Evolutionary conservation across 2,329 filamentous ascomycete species (phyloP).

Genomic region (Arthrobotrys iridis): DNA sequence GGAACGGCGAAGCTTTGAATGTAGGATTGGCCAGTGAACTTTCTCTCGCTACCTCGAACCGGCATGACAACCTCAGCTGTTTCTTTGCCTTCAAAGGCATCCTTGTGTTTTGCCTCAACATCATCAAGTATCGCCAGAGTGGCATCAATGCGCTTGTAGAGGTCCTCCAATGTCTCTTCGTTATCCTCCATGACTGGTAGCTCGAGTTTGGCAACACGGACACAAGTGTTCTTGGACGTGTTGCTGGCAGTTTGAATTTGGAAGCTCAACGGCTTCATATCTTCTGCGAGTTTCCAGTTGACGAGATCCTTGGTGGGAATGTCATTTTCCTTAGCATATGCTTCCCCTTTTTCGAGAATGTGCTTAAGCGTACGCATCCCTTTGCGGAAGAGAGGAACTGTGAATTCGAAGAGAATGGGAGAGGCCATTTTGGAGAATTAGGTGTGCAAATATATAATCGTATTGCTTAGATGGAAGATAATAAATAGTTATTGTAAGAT

Average conservation of each 20-base stretch:
- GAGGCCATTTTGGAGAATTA: slow-evolving; percentile 21
- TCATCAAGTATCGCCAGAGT: slow-evolving; percentile 65
- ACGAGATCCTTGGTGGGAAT: slow-evolving; percentile 61
- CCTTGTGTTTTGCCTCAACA: slow-evolving; percentile 61
- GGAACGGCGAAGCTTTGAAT: slow-evolving; percentile 66
- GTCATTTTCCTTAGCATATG: slow-evolving; percentile 61
- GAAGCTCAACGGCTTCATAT: slow-evolving; percentile 66
- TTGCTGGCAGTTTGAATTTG: slow-evolving; percentile 65
- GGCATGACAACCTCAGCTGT: slow-evolving; percentile 62
- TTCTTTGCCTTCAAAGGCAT: slow-evolving; percentile 63
- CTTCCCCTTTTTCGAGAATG: slow-evolving; percentile 64
- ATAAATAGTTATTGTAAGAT: neutral
- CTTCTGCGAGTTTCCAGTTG: slow-evolving; percentile 63
- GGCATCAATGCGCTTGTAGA: slow-evolving; percentile 65
- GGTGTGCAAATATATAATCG: neutral
- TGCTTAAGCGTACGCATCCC: slow-evolving; percentile 63
- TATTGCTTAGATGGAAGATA: neutral
- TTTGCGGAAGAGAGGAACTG: slow-evolving; percentile 63
- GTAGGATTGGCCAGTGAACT: slow-evolving; percentile 65
- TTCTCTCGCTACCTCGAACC: slow-evolving; percentile 59
- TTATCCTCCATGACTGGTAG: slow-evolving; percentile 61
- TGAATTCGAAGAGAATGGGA: slow-evolving; percentile 59
- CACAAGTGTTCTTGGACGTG: slow-evolving; percentile 62
- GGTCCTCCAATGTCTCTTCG: slow-evolving; percentile 65
- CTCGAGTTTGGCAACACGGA: slow-evolving; percentile 61